Percentiles rank a stretch among this genome's conserved stretches.
phyloP scores from a whole-genome alignment of 345 rosid species.

The Crucihimalaya himalaica region DNA sequence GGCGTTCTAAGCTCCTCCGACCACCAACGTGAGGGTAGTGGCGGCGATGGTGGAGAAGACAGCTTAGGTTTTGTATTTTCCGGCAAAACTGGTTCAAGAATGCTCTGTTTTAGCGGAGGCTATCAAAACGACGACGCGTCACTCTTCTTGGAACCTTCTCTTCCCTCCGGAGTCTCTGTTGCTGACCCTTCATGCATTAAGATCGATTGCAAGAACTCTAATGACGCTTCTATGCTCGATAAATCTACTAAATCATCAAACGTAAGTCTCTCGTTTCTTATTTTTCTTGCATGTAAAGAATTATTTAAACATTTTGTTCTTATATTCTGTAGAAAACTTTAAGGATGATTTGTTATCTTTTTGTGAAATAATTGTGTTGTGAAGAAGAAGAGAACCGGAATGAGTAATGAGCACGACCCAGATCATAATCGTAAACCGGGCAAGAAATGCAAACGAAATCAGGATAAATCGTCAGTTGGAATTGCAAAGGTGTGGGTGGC shows the following conservation, averaged over 20 bases:
- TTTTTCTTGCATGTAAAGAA: conserved; percentile 20
- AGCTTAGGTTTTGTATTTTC: conserved; percentile 37
- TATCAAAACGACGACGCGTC: conserved; percentile 38
- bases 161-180: conserved; percentile 20
- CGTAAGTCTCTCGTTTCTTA: conserved; percentile 17
- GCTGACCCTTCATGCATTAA: conserved; percentile 35
- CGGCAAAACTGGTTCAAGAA: conserved; percentile 51
- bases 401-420: conserved; percentile 31
- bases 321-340: not conserved
- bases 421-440: conserved; percentile 40
- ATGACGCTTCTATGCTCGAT: conserved; percentile 8
- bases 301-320: not conserved
- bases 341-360: not conserved
- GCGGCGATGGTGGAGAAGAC: conserved; percentile 34
- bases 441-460: conserved; percentile 52
- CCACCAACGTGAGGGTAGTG: conserved; percentile 5
- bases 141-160: conserved; percentile 34
- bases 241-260: conserved; percentile 20
- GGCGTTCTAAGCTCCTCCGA: conserved; percentile 31
- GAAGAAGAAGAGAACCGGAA: conserved; percentile 59
- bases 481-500: conserved; percentile 50
- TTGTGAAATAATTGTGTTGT: not conserved
- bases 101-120: conserved; percentile 76
- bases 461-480: conserved; percentile 47
- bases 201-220: conserved; percentile 21